These are phyloP conservation scores for Microbotryum scabiosae DNA, from an alignment of 1,284 basidiomycete species.

Conservation along the genomic window DNA sequence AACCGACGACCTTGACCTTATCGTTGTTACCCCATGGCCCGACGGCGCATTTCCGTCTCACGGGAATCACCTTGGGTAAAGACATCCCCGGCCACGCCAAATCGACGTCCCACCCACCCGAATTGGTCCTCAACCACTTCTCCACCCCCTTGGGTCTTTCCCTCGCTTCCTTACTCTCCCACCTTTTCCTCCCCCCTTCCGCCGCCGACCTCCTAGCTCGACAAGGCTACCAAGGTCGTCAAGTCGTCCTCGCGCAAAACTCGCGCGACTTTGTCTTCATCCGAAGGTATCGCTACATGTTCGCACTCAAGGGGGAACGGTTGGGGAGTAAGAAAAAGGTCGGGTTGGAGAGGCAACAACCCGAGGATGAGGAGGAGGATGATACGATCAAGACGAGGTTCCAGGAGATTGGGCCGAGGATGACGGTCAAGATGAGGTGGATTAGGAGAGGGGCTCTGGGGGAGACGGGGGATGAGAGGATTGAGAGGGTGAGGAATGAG, in stretches of 20 bases:
- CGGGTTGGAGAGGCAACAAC: constrained; percentile 10
- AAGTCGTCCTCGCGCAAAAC: constrained; percentile 95
- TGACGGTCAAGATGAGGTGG: constrained; percentile 87
- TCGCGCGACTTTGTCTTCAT: constrained; percentile 98
- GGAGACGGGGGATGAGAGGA: constrained; percentile 26
- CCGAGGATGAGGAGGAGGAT: constrained; percentile 24
- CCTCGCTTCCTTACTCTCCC: constrained; percentile 89
- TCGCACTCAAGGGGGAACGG: constrained; percentile 28
- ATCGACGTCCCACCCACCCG: constrained; percentile 85
- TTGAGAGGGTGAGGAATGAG: constrained; percentile 17
- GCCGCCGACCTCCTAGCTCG: constrained; percentile 58
- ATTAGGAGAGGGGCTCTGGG: constrained; percentile 60
- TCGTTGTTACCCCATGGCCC: constrained; percentile 86
- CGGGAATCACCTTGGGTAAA: constrained; percentile 74
- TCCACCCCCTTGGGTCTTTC: constrained; percentile 87
- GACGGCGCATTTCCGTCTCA: constrained; percentile 91
- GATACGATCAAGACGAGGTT: constrained; percentile 62
- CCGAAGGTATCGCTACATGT: constrained; percentile 50
- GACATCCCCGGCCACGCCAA: constrained; percentile 89
- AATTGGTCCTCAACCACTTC: constrained; percentile 92
- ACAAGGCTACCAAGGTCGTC: constrained; percentile 54
- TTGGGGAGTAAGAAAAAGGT: constrained; percentile 27
- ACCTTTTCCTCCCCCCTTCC: constrained; percentile 87
- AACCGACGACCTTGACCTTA: constrained; percentile 85
- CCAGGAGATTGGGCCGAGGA: constrained; percentile 96